Evolutionary conservation across 148 eudicot genomes (phyloP).

Genomic region (Cornus florida): DNA sequence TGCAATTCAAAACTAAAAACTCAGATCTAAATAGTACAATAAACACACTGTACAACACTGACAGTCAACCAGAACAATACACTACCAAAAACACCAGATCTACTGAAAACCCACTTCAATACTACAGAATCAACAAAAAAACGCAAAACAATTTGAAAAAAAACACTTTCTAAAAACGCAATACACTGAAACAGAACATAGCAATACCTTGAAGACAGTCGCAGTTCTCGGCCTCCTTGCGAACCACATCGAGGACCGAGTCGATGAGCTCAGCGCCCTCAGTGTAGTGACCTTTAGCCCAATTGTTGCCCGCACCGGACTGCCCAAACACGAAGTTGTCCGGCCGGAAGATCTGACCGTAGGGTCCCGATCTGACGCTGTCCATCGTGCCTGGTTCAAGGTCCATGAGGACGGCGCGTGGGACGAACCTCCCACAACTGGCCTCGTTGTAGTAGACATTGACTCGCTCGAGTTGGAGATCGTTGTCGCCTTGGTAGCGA

Average conservation of each 20-base stretch:
- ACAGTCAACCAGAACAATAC: neutral
- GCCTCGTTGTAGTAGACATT: constrained; percentile 56
- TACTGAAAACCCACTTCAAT: neutral
- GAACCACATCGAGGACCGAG: constrained; percentile 44
- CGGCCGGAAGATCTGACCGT: constrained; percentile 52
- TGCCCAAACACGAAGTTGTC: constrained; percentile 51
- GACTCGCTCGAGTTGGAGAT: constrained; percentile 42
- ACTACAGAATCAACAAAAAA: neutral
- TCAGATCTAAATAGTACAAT: neutral
- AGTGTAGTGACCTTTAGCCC: constrained; percentile 48
- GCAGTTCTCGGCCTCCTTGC: constrained; percentile 49
- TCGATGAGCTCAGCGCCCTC: constrained; percentile 49
- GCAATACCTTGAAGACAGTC: constrained; percentile 42
- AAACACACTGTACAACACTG: neutral
- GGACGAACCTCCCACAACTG: constrained; percentile 51
- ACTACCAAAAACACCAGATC: neutral
- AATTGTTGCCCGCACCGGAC: constrained; percentile 41
- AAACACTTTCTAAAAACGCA: neutral
- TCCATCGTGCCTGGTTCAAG: constrained; percentile 56
- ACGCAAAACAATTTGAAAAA: neutral
- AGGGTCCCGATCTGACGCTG: constrained; percentile 43
- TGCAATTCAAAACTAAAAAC: no score
- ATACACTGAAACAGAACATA: neutral
- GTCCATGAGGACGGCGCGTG: constrained; percentile 54
- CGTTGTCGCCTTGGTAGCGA: constrained; percentile 39